These are phyloP conservation scores for Tetrahymena elliotti DNA, from an alignment of 73 alveolate species.

Conservation along the genomic window DNA sequence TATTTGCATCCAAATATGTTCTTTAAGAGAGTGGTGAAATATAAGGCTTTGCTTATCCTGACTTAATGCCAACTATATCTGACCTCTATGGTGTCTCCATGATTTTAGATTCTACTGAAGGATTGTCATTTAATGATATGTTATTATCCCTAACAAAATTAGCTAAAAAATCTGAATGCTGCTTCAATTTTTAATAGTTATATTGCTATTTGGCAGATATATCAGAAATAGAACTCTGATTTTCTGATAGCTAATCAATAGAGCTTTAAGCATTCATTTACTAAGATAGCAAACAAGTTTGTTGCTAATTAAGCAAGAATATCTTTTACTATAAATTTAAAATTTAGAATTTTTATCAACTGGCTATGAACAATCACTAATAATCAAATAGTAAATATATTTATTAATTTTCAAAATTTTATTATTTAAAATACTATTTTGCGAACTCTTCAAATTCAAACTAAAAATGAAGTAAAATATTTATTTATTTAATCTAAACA, in stretches of 20 bases:
- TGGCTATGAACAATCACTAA: not conserved
- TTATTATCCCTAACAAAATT: not conserved
- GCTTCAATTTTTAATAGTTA: not conserved
- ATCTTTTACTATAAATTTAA: not conserved
- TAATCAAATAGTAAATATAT: no score
- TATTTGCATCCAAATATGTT: not conserved
- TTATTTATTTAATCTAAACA: no score
- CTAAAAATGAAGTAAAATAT: not conserved
- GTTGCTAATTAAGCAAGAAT: not conserved
- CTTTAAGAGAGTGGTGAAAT: not conserved
- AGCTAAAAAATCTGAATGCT: not conserved
- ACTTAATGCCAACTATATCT: not conserved
- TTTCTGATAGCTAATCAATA: not conserved
- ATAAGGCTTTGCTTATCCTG: not conserved
- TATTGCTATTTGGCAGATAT: not conserved
- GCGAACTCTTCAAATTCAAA: not conserved
- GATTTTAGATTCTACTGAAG: not conserved
- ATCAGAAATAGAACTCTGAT: not conserved
- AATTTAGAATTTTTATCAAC: not conserved
- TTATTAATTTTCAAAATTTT: not conserved
- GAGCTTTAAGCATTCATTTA: not conserved
- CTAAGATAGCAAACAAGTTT: not conserved
- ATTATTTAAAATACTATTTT: no score
- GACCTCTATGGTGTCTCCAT: not conserved
- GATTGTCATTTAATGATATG: not conserved